These are phyloP conservation scores for Saccharomycopsis selenospora DNA, from an alignment of 805 yeast species.

Conservation along the genomic window DNA sequence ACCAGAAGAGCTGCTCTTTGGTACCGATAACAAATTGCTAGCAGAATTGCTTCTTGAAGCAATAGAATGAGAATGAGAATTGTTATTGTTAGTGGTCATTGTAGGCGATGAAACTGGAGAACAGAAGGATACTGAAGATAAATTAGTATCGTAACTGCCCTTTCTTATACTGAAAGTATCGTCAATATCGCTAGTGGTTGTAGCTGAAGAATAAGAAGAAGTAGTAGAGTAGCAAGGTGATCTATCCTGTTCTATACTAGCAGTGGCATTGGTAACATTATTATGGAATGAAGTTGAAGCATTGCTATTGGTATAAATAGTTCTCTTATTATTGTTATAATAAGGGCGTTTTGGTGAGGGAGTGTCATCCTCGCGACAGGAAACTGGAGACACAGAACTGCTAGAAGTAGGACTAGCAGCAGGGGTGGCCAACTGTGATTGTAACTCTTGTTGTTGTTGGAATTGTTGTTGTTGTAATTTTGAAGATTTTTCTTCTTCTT, in stretches of 20 bases:
- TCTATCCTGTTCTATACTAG: not conserved
- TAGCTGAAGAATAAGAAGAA: constrained; percentile 15
- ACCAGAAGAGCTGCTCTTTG: not conserved
- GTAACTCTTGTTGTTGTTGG: not conserved
- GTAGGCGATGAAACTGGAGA: not conserved
- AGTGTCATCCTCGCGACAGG: too few relatives aligned
- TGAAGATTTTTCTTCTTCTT: constrained; percentile 16
- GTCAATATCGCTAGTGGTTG: constrained; percentile 35
- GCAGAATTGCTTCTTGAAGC: not conserved
- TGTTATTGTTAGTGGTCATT: not conserved
- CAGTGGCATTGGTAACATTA: too few relatives aligned
- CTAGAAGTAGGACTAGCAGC: constrained; percentile 1
- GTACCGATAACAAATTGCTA: not conserved
- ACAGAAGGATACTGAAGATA: not conserved
- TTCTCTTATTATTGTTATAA: not conserved
- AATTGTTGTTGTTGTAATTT: constrained; percentile 6
- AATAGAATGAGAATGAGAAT: too few relatives aligned
- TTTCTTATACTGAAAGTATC: constrained; percentile 13
- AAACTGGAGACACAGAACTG: too few relatives aligned
- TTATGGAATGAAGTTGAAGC: not conserved
- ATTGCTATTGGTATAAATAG: constrained; percentile 1
- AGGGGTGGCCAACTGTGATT: too few relatives aligned
- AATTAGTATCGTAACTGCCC: constrained; percentile 10
- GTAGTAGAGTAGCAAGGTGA: constrained; percentile 1
- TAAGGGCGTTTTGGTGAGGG: not conserved